Percentiles rank a stretch among this genome's conserved stretches.
These are phyloP conservation scores for Nitzschia putrida DNA, from an alignment of 108 stramenopile genomes.

Conservation along the genomic window DNA sequence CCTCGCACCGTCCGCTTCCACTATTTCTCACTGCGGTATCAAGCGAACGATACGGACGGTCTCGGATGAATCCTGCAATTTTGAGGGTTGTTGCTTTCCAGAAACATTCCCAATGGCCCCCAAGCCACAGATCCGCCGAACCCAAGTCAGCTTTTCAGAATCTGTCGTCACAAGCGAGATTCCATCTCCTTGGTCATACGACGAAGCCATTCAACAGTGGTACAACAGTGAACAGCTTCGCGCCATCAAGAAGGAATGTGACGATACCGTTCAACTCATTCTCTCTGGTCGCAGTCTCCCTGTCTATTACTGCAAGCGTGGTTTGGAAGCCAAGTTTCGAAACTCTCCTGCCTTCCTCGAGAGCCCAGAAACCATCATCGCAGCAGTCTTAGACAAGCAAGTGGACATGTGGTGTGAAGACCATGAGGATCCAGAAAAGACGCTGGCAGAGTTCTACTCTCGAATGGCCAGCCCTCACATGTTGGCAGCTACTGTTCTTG, in stretches of 20 bases:
- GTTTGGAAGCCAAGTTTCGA: constrained; percentile 1
- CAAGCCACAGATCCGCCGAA: background rate
- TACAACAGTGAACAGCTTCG: background rate
- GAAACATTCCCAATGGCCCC: too few species aligned
- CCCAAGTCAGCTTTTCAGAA: background rate
- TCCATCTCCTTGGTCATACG: background rate
- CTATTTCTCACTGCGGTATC: too few species aligned
- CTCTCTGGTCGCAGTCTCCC: background rate
- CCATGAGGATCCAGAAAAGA: too few species aligned
- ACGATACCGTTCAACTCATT: background rate
- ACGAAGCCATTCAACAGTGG: background rate
- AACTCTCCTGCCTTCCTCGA: background rate
- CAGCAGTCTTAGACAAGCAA: constrained; percentile 1
- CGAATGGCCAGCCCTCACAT: background rate
- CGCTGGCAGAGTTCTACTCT: background rate
- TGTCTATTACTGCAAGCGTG: background rate
- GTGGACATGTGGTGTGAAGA: constrained; percentile 1
- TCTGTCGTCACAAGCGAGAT: background rate
- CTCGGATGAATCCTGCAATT: too few species aligned
- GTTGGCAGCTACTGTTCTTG: background rate
- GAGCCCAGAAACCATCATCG: background rate
- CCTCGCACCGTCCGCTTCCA: too few species aligned
- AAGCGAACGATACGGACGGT: too few species aligned
- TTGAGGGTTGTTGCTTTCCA: too few species aligned
- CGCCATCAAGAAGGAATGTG: background rate